Percentiles rank a stretch among this genome's conserved stretches.
These are phyloP conservation scores for Apostasia ramifera DNA, from an alignment of 106 monocot species.

Conservation along the genomic window DNA sequence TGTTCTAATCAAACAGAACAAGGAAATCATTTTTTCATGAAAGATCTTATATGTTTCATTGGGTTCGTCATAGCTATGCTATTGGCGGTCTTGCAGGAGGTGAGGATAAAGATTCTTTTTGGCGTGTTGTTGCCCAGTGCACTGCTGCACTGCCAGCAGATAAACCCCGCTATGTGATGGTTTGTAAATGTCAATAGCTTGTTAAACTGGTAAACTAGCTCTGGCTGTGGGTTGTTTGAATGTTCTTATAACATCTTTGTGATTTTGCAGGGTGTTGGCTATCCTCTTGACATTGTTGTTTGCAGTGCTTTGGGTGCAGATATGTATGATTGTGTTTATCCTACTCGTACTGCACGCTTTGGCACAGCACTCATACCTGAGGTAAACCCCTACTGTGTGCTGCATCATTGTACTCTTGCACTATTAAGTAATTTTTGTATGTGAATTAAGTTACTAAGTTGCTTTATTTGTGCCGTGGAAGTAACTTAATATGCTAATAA, in stretches of 20 bases:
- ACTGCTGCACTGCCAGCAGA: conserved; percentile 89
- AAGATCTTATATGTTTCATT: conserved; percentile 12
- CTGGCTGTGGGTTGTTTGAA: too few relatives aligned
- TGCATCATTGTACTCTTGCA: background rate
- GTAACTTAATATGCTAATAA: too few relatives aligned
- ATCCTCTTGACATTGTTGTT: conserved; percentile 99
- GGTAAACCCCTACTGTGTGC: conserved; percentile 23
- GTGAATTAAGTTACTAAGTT: background rate
- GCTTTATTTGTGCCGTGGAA: background rate
- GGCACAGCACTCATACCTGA: conserved; percentile 95
- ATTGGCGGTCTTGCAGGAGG: conserved; percentile 99
- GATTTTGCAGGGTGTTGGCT: conserved; percentile 89
- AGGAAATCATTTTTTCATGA: background rate
- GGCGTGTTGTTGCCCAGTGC: conserved; percentile 98
- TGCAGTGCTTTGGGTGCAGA: conserved; percentile 99
- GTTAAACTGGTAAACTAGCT: background rate
- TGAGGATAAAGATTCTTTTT: conserved; percentile 98
- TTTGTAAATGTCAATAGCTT: conserved; percentile 7
- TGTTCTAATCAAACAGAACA: too few relatives aligned
- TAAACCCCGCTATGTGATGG: conserved; percentile 99
- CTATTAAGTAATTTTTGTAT: background rate
- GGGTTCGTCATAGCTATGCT: conserved; percentile 68
- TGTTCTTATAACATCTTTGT: background rate
- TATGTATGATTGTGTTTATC: conserved; percentile 99
- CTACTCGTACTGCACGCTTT: conserved; percentile 97